phyloP scores from a whole-genome alignment of 2,329 filamentous ascomycete genomes.

The Colletotrichum sp. region DNA sequence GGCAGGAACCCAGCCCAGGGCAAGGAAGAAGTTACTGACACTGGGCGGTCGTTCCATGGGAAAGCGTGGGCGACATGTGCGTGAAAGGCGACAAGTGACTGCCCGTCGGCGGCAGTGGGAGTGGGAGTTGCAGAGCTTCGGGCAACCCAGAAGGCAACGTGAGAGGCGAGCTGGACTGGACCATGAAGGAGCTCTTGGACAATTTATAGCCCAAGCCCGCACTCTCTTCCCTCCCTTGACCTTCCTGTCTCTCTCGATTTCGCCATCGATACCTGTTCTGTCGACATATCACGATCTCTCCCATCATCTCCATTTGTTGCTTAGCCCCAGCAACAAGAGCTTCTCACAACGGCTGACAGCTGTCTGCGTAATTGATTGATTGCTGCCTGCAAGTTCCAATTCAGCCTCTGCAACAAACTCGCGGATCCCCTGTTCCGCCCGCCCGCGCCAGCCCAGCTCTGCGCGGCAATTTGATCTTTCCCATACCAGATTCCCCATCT shows the following conservation, averaged over 20 bases:
- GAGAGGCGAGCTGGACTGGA: background rate
- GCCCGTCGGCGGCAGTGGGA: background rate
- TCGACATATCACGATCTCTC: constrained; percentile 13
- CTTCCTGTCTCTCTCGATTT: constrained; percentile 5
- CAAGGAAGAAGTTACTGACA: background rate
- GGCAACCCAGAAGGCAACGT: background rate
- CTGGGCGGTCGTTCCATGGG: background rate
- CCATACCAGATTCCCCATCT: constrained; percentile 12
- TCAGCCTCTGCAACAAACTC: constrained; percentile 2
- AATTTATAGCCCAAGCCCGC: constrained; percentile 18
- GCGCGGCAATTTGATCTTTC: background rate
- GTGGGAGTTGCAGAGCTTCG: constrained; percentile 21
- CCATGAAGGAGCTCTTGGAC: constrained; percentile 8
- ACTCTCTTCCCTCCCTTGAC: background rate
- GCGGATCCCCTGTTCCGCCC: background rate
- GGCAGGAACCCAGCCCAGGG: background rate
- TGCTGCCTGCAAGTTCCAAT: background rate
- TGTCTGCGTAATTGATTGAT: background rate
- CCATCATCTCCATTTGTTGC: constrained; percentile 9
- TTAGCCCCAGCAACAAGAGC: constrained; percentile 13
- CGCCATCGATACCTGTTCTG: constrained; percentile 20
- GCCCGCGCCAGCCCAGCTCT: background rate
- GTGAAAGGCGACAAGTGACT: background rate
- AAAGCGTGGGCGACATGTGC: background rate
- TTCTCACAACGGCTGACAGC: constrained; percentile 12